Base-by-base conservation (phyloP, 768 basidiomycete genomes). In the Termitomyces sp. region DNA sequence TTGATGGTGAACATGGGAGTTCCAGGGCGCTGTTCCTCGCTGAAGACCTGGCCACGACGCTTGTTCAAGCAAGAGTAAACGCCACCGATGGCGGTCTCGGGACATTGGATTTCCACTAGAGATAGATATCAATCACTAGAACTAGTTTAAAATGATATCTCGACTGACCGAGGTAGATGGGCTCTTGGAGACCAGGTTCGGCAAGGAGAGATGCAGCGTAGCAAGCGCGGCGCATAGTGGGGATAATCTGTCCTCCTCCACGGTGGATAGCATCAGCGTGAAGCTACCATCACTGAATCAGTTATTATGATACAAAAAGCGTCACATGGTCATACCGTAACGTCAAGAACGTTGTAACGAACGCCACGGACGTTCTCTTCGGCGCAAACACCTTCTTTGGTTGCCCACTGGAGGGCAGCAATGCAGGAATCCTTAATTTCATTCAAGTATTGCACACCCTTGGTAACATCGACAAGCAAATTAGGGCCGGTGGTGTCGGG, bases 1-100 rank as follows among this genome's bases (percentile, higher is more conserved):
- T 97, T 98, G 76, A 99, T 89, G 47, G 90, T 98, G 87, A 96
- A 96, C 94, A 98, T 97, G 61, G 97, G 96, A n/a, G 97, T 98
- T 78, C 97, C 97, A 4, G 86, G 79, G 68, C 96, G 82, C 77
- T 98, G 96, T 76, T 98, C 96, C 76, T 98, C 92, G 65, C 89
- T 90, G 84, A 95, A 96, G 61, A 99, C 96, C 72, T 97, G 94
- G 62, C 96, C 96, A 84, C 95, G 92, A 70, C 94, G 91, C 79
- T 90, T 93, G 86, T 97, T 98, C 77, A 94, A 75, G 61, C 83
- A 84, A 55, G 81, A 84, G 87, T 98, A 98, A 76, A 98, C 92
- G 80, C 96, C 95, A 74, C 95, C 96, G 64, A 98, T 96, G 59
- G 92, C 95, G 71, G 83, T 91, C 74, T 97, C 96, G 55, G 95